These are phyloP conservation scores for Lachnellula willkommii DNA, from an alignment of 2,329 filamentous ascomycete species.

Conservation along the genomic window DNA sequence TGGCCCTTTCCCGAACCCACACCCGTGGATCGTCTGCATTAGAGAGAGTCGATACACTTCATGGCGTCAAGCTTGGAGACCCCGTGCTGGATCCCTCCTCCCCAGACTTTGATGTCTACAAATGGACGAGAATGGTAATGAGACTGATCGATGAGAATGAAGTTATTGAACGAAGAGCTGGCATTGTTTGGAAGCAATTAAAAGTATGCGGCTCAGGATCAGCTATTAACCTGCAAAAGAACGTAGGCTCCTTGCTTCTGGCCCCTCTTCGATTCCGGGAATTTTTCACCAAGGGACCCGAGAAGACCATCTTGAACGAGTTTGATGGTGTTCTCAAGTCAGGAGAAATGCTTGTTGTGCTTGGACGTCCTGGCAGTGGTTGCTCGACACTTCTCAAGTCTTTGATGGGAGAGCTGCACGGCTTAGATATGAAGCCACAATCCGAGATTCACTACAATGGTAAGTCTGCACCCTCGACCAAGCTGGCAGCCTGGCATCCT, in stretches of 20 bases:
- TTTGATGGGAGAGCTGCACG: slow-evolving; percentile 53
- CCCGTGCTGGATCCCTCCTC: slow-evolving; percentile 47
- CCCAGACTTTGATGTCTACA: slow-evolving; percentile 48
- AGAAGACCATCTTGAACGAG: slow-evolving; percentile 55
- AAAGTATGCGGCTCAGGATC: slow-evolving; percentile 62
- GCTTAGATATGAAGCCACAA: slow-evolving; percentile 46
- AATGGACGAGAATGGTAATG: slow-evolving; percentile 37
- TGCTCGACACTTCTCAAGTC: slow-evolving; percentile 61
- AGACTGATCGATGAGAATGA: slow-evolving; percentile 50
- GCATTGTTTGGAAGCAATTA: slow-evolving; percentile 60
- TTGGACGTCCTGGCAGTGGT: slow-evolving; percentile 61
- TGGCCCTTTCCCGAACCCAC: slow-evolving; percentile 10
- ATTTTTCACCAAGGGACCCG: slow-evolving; percentile 45
- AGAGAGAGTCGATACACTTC: slow-evolving; percentile 25
- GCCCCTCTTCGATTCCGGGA: slow-evolving; percentile 54
- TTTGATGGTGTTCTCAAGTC: slow-evolving; percentile 60
- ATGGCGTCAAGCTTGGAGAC: slow-evolving; percentile 39
- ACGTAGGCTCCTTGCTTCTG: slow-evolving; percentile 54
- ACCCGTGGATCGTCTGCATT: slow-evolving; percentile 9
- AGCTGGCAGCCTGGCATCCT: slow-evolving; percentile 46
- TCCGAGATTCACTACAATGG: slow-evolving; percentile 60
- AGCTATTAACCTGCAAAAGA: slow-evolving; percentile 64
- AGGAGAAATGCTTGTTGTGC: slow-evolving; percentile 64
- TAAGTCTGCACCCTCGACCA: slow-evolving; percentile 51
- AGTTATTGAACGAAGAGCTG: slow-evolving; percentile 48